These are phyloP conservation scores for Penicillium sp. DNA, from an alignment of 2,329 filamentous ascomycete species.

Conservation along the genomic window DNA sequence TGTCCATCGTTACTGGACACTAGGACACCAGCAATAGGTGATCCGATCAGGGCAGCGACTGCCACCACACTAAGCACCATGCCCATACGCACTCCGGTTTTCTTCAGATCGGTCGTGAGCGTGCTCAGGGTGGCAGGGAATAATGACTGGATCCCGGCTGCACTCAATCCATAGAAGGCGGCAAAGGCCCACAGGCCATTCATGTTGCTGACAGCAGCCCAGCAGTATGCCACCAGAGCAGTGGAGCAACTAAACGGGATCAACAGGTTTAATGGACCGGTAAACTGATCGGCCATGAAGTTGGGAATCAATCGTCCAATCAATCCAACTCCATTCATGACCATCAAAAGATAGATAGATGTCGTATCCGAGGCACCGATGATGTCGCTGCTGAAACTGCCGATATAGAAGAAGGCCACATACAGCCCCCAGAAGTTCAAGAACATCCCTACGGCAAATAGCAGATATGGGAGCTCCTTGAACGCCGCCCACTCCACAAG, in stretches of 20 bases:
- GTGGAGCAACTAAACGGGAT: slow-evolving; percentile 51
- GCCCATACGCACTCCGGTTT: slow-evolving; percentile 58
- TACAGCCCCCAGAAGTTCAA: slow-evolving; percentile 56
- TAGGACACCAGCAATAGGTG: slow-evolving; percentile 57
- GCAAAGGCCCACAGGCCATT: slow-evolving; percentile 63
- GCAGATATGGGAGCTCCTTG: slow-evolving; percentile 50
- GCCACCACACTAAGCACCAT: slow-evolving; percentile 57
- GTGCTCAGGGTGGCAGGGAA: slow-evolving; percentile 65
- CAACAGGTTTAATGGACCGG: slow-evolving; percentile 63
- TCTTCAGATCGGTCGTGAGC: slow-evolving; percentile 55
- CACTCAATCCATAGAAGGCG: slow-evolving; percentile 63
- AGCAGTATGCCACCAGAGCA: slow-evolving; percentile 51
- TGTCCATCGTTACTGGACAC: slow-evolving; percentile 47
- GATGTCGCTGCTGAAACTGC: slow-evolving; percentile 41
- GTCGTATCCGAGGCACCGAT: slow-evolving; percentile 44
- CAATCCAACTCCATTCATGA: slow-evolving; percentile 65
- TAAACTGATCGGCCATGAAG: slow-evolving; percentile 57
- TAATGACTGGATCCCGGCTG: slow-evolving; percentile 64
- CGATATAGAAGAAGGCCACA: slow-evolving; percentile 54
- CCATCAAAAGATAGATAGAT: slow-evolving; percentile 62
- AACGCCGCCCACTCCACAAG: slow-evolving; percentile 55
- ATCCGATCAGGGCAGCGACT: slow-evolving; percentile 56
- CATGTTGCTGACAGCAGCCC: slow-evolving; percentile 57
- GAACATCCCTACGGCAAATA: slow-evolving; percentile 45
- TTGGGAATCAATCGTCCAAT: slow-evolving; percentile 61